Conservation (phyloP, 495 filamentous ascomycete genomes). For the Letharia lupina region DNA sequence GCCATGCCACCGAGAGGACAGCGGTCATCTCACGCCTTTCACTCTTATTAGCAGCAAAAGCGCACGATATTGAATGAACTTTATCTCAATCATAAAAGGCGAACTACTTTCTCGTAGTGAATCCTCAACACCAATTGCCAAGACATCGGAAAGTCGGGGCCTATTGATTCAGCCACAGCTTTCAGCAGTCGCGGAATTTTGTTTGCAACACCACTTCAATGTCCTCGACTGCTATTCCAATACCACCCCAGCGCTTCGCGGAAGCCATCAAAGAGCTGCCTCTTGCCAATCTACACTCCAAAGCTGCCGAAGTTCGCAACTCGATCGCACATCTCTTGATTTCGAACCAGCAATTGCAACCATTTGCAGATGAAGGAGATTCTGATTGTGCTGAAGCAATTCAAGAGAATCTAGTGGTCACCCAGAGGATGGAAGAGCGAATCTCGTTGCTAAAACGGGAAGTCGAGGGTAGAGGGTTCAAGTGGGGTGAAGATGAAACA, state of each 20-base stretch:
- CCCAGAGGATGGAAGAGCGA: constrained; percentile 63
- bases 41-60: background rate
- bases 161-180: background rate
- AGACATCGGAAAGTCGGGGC: constrained; percentile 1
- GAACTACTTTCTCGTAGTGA: too few relatives aligned
- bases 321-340: constrained; percentile 70
- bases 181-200: background rate
- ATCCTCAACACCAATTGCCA: background rate
- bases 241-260: constrained; percentile 56
- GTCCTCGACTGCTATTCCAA: constrained; percentile 47
- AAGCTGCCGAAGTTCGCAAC: constrained; percentile 76
- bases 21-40: constrained; percentile 38
- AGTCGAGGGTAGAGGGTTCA: constrained; percentile 64
- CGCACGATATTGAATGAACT: background rate
- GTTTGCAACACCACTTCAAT: constrained; percentile 20
- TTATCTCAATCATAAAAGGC: too few relatives aligned
- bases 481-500: constrained; percentile 53
- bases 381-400: constrained; percentile 57
- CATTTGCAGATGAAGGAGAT: constrained; percentile 49
- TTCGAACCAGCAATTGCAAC: constrained; percentile 64
- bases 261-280: constrained; percentile 65
- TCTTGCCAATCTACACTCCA: constrained; percentile 62
- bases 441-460: constrained; percentile 60
- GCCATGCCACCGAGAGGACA: constrained; percentile 41
- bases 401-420: constrained; percentile 66